A percentile compares a stretch with the other conserved stretches of the same genome.
These are phyloP conservation scores for Ilyonectria destructans DNA, from an alignment of 2,329 filamentous ascomycete genomes.

Conservation along the genomic window DNA sequence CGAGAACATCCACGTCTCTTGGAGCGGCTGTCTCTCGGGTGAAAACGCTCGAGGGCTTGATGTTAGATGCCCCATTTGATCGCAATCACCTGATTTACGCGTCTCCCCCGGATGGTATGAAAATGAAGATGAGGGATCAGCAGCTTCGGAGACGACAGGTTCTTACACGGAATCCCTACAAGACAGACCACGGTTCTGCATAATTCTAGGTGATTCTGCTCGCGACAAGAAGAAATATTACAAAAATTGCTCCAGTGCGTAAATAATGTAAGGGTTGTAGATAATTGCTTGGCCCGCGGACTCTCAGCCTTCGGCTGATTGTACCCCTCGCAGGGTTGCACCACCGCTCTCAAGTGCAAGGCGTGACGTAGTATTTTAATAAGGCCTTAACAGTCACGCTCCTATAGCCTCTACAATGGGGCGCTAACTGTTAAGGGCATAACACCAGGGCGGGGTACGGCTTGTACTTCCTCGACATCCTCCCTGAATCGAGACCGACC, in stretches of 20 bases:
- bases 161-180: too few species aligned
- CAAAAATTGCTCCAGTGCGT: neutral
- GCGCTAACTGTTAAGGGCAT: too few species aligned
- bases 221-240: neutral
- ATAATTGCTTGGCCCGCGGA: neutral
- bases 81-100: too few species aligned
- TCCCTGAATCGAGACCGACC: too few species aligned
- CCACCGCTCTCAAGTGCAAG: neutral
- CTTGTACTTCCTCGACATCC: too few species aligned
- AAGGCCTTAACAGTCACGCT: neutral
- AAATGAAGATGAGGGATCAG: too few species aligned
- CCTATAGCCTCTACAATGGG: too few species aligned
- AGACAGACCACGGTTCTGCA: neutral
- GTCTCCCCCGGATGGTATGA: too few species aligned
- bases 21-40: conserved; percentile 7
- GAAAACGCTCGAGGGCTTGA: too few species aligned
- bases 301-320: neutral
- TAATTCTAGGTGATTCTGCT: neutral
- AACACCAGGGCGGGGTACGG: too few species aligned
- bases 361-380: neutral
- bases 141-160: too few species aligned
- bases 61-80: too few species aligned
- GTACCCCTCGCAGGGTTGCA: neutral
- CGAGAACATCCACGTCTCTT: conserved; percentile 25
- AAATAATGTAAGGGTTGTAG: neutral